A percentile compares a stretch with the other conserved stretches of the same genome.
Evolutionary conservation across 768 basidiomycete genomes (phyloP).

Genomic region (Boletus eberwhitei): DNA sequence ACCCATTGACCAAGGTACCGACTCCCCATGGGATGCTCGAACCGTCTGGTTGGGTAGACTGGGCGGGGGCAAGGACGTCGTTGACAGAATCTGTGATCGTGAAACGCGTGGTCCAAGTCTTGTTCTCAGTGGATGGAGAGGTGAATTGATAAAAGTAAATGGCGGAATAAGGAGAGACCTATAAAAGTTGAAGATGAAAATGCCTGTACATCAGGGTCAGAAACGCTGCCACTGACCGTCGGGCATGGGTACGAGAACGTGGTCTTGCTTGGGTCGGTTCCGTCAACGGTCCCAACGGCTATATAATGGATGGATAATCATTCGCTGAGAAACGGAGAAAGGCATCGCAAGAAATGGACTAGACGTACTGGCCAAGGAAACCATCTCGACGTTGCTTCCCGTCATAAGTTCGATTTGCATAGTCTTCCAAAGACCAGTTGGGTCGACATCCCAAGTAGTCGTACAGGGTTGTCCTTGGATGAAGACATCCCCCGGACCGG

Average conservation of each 20-base stretch:
- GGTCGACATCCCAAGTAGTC: conserved; percentile 59
- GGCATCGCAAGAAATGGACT: background rate
- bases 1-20: conserved; percentile 50
- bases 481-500: conserved; percentile 57
- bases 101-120: conserved; percentile 74
- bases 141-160: conserved; percentile 85
- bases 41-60: conserved; percentile 52
- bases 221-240: conserved; percentile 38
- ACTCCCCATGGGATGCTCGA: conserved; percentile 60
- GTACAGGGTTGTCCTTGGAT: conserved; percentile 54
- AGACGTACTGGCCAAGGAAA: conserved; percentile 59
- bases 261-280: conserved; percentile 46
- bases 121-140: conserved; percentile 36
- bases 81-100: conserved; percentile 57
- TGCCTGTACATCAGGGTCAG: background rate
- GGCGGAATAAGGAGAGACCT: conserved; percentile 62
- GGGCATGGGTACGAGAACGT: conserved; percentile 64
- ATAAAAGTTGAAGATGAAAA: background rate
- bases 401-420: conserved; percentile 82
- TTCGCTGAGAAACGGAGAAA: background rate
- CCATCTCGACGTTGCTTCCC: conserved; percentile 68
- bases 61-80: conserved; percentile 43
- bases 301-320: background rate
- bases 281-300: conserved; percentile 69
- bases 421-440: conserved; percentile 58